These are phyloP conservation scores for Monosporascus ibericus DNA, from an alignment of 2,329 filamentous ascomycete species.

Conservation along the genomic window DNA sequence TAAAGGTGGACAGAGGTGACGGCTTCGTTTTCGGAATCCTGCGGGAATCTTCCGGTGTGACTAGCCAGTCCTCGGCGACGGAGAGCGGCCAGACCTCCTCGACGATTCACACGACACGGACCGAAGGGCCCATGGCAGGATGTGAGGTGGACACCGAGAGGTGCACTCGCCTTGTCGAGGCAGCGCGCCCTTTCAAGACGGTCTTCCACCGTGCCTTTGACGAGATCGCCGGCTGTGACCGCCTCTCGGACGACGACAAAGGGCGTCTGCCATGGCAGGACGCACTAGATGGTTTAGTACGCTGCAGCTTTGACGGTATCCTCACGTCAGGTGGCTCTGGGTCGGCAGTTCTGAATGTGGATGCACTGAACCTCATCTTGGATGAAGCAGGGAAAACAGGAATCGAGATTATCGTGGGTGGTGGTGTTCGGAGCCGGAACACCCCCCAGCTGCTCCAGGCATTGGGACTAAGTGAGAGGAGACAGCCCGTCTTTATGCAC, in stretches of 20 bases:
- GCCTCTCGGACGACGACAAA: background rate
- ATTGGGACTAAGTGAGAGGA: constrained; percentile 19
- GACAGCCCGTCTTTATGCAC: constrained; percentile 36
- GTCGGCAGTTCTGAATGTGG: constrained; percentile 32
- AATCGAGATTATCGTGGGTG: constrained; percentile 46
- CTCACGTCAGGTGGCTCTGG: constrained; percentile 48
- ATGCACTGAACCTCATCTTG: constrained; percentile 31
- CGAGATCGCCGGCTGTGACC: constrained; percentile 29
- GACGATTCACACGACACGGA: background rate
- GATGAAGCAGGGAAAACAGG: constrained; percentile 12
- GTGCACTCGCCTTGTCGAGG: constrained; percentile 34
- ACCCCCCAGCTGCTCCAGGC: constrained; percentile 21
- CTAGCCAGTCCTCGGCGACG: too few relatives aligned
- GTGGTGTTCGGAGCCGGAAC: constrained; percentile 42
- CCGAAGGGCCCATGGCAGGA: background rate
- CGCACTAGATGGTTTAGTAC: constrained; percentile 29
- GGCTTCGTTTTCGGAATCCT: constrained; percentile 53
- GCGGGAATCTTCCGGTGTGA: too few relatives aligned
- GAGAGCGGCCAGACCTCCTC: too few relatives aligned
- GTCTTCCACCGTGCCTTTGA: constrained; percentile 56
- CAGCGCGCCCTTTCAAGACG: constrained; percentile 36
- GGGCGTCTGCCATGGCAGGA: constrained; percentile 10
- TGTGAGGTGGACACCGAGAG: constrained; percentile 33
- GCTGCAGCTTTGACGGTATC: constrained; percentile 43
- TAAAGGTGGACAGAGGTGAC: constrained; percentile 38